These are phyloP conservation scores for Kodamaea kakaduensis DNA, from an alignment of 805 yeast genomes.

Conservation along the genomic window DNA sequence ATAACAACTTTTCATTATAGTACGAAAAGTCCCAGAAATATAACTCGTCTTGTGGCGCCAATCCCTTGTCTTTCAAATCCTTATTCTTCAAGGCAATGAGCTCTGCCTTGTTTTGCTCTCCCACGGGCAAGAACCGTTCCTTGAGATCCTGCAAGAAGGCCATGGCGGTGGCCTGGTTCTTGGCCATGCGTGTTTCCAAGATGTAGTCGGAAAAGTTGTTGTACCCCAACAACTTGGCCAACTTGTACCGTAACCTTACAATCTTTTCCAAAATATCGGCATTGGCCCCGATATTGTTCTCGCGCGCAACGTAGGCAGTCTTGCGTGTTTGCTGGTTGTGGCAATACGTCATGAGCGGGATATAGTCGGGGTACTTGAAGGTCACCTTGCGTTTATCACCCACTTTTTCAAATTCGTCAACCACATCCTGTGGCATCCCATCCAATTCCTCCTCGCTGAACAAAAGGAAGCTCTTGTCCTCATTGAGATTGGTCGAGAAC, in stretches of 20 bases:
- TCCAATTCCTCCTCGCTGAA: conserved; percentile 63
- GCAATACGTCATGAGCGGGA: conserved; percentile 77
- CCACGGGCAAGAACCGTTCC: conserved; percentile 56
- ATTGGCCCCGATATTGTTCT: conserved; percentile 63
- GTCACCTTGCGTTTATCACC: conserved; percentile 58
- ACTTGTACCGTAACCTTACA: conserved; percentile 54
- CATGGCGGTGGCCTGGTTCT: conserved; percentile 55
- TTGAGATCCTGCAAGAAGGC: conserved; percentile 61
- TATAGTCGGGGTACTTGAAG: conserved; percentile 74
- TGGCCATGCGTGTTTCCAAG: conserved; percentile 79
- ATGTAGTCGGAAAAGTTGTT: conserved; percentile 64
- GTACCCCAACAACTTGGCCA: conserved; percentile 65
- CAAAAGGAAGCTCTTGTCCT: conserved; percentile 56
- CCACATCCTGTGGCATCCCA: conserved; percentile 67
- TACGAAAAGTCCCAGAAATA: conserved; percentile 75
- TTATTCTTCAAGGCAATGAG: conserved; percentile 50
- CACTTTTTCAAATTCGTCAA: conserved; percentile 53
- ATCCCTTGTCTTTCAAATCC: conserved; percentile 45
- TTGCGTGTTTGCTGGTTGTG: conserved; percentile 60
- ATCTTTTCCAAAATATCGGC: conserved; percentile 58
- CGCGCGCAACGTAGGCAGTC: conserved; percentile 61
- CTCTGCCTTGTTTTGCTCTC: conserved; percentile 46
- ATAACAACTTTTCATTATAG: conserved; percentile 62
- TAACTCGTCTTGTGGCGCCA: conserved; percentile 33
- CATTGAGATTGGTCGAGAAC: conserved; percentile 65